Evolutionary conservation across 768 basidiomycete species (phyloP).

Genomic region (Crassisporium funariophilum): DNA sequence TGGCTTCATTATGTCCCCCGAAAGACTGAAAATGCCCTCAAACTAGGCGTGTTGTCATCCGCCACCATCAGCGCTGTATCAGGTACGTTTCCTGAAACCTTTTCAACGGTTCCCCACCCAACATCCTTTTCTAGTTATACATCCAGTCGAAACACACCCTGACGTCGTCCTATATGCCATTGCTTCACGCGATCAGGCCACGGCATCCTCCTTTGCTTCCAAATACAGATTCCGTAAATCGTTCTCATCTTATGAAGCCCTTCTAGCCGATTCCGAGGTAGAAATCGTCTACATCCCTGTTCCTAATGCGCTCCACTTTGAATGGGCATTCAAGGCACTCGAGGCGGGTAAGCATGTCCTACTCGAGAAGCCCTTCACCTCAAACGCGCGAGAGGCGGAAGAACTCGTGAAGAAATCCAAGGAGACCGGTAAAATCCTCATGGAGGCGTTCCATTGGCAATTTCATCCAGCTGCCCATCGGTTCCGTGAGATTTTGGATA

Average conservation of each 20-base stretch:
- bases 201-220: conserved; percentile 50
- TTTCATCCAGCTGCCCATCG: conserved; percentile 68
- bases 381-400: too few relatives aligned
- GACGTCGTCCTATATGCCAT: conserved; percentile 33
- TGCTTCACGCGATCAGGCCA: conserved; percentile 28
- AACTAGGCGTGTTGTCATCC: conserved; percentile 29
- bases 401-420: conserved; percentile 45
- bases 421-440: conserved; percentile 49
- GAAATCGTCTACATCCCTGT: conserved; percentile 55
- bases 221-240: conserved; percentile 51
- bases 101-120: too few relatives aligned
- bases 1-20: conserved; percentile 21
- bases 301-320: conserved; percentile 63
- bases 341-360: conserved; percentile 68
- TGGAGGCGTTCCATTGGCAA: conserved; percentile 61
- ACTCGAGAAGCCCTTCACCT: conserved; percentile 63
- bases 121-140: conserved; percentile 21
- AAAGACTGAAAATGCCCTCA: conserved; percentile 25
- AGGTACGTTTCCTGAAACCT: conserved; percentile 17
- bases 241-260: conserved; percentile 40
- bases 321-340: conserved; percentile 72
- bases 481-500: conserved; percentile 55
- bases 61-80: conserved; percentile 26
- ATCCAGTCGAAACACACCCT: conserved; percentile 28
- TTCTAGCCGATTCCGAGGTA: conserved; percentile 48